Evolutionary conservation across 2,329 filamentous ascomycete species (phyloP), one percentile per base, ranked within the genome.

Genomic region (Fonsecaea nubica): DNA sequence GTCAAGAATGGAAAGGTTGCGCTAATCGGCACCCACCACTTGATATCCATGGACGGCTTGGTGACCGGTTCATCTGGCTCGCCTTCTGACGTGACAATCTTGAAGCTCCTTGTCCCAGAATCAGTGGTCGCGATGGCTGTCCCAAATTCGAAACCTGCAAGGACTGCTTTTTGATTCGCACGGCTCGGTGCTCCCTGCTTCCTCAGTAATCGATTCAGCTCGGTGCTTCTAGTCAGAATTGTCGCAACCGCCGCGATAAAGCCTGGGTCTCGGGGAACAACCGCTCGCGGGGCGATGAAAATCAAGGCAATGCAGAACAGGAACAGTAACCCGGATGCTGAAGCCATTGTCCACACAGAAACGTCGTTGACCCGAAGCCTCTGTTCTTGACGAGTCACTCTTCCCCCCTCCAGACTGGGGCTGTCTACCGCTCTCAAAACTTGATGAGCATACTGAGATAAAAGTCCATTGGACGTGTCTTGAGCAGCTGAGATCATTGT

Each of bases 1-100:
- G 65, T 52, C 21, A 70, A 12, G 48, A 69, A 58, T 8, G 65
- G 65, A 15, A 72, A 50, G 3, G 66, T 69, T 9, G 71, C 67
- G 42, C 66, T 71, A 21, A 72, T 53, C 30, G 71, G 71, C 10
- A 65, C 57, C 70, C 70, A 73, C 64, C 69, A 71, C 62, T 66
- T 71, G 25, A 25, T 13, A 4, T 63, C 64, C 52, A 54, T 63
- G 25, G 38, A 60, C 18, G 64, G 60, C 45, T 66, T 62, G 8
- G 62, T 66, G 12, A 54, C 33, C 12, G 54, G 30, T 48, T 58
- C 52, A 8, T 68, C 65, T 12, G 62, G 58, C 42, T 61, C 66
- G 13, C 71, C 71, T 60, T 72, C 71, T 2, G 69, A 72, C n/a
- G 69, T 64, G 35, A 72, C 68, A 60, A 72, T 72, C 48, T 71